phyloP scores from a whole-genome alignment of 2,329 filamentous ascomycete species.

The Aspergillus sp. region DNA sequence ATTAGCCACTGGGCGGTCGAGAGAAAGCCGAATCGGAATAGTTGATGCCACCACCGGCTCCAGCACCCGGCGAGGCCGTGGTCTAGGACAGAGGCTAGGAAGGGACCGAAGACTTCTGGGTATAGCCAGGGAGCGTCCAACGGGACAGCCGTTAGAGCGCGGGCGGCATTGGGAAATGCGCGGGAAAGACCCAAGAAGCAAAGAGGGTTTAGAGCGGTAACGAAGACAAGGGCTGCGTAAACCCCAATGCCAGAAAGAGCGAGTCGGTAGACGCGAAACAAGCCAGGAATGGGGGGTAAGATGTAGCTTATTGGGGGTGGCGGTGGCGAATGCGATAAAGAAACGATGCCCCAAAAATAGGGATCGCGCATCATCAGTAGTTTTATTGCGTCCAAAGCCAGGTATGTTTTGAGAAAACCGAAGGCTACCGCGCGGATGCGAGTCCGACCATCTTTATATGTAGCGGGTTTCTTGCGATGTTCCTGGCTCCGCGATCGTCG shows the following conservation, averaged over 20 bases:
- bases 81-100: slow-evolving; percentile 46
- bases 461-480: slow-evolving; percentile 8
- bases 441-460: slow-evolving; percentile 40
- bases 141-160: slow-evolving; percentile 59
- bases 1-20: slow-evolving; percentile 40
- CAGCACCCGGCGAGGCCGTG: slow-evolving; percentile 77
- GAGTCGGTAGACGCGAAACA: slow-evolving; percentile 58
- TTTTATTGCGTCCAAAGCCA: slow-evolving; percentile 69
- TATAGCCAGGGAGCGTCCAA: slow-evolving; percentile 63
- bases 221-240: slow-evolving; percentile 58
- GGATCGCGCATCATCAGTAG: slow-evolving; percentile 71
- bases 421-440: slow-evolving; percentile 50
- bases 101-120: slow-evolving; percentile 56
- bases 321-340: slow-evolving; percentile 43
- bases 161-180: slow-evolving; percentile 53
- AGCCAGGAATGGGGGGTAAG: slow-evolving; percentile 29
- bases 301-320: slow-evolving; percentile 33
- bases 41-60: slow-evolving; percentile 89
- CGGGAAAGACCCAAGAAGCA: slow-evolving; percentile 55
- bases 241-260: slow-evolving; percentile 58
- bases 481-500: background rate
- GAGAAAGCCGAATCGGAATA: slow-evolving; percentile 65
- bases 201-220: slow-evolving; percentile 62
- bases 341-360: slow-evolving; percentile 66
- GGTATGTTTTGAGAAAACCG: slow-evolving; percentile 57